Conservation (phyloP, 805 yeast genomes). For the Candida fluviatilis region DNA sequence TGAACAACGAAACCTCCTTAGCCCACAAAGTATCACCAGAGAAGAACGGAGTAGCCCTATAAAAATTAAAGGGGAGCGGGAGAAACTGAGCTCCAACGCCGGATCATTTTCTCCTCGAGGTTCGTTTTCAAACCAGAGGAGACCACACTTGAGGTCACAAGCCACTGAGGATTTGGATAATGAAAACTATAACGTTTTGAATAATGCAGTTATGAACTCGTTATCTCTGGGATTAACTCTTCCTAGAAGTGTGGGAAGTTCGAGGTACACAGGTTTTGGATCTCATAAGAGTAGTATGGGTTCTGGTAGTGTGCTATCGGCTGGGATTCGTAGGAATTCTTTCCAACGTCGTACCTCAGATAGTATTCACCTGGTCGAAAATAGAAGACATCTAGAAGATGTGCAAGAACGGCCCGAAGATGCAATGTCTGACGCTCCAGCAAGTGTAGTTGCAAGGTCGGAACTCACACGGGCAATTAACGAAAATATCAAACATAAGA, state of each 20-base stretch:
- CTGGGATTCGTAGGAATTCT: slow-evolving; percentile 18
- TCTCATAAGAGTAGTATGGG: slow-evolving; percentile 5
- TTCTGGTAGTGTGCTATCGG: slow-evolving; percentile 7
- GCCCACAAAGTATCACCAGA: too few species aligned
- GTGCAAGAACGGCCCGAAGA: slow-evolving; percentile 13
- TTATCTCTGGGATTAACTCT: slow-evolving; percentile 12
- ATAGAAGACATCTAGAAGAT: slow-evolving; percentile 5
- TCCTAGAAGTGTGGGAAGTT: slow-evolving; percentile 7
- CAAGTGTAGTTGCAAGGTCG: slow-evolving; percentile 9
- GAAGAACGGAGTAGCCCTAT: not conserved
- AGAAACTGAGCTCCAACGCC: not conserved
- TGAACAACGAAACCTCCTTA: too few species aligned
- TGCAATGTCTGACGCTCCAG: slow-evolving; percentile 1
- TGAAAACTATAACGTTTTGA: slow-evolving; percentile 25
- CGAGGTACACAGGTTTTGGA: slow-evolving; percentile 8
- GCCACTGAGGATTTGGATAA: slow-evolving; percentile 28
- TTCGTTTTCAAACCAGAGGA: not conserved
- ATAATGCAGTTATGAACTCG: slow-evolving; percentile 12
- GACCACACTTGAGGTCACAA: slow-evolving; percentile 2
- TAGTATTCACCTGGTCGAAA: slow-evolving; percentile 11
- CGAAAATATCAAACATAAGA: slow-evolving; percentile 6
- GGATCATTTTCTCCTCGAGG: not conserved
- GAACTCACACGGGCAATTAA: slow-evolving; percentile 23
- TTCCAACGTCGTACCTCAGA: slow-evolving; percentile 9
- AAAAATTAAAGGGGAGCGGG: not conserved